A percentile compares a stretch with the other conserved stretches of the same genome.
phyloP scores from a whole-genome alignment of 2,329 filamentous ascomycete genomes.

The Shiraia sp. region DNA sequence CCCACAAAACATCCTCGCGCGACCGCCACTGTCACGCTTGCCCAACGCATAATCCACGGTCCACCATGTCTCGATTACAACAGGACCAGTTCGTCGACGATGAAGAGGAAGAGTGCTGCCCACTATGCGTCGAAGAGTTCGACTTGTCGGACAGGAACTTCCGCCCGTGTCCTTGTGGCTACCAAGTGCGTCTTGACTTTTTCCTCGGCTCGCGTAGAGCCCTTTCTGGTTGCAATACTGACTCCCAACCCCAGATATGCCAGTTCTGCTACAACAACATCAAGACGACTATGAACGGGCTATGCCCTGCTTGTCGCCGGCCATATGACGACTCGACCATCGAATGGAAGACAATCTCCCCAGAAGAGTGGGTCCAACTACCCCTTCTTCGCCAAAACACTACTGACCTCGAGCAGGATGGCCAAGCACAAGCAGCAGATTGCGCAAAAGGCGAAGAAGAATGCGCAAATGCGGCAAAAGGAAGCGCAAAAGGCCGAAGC shows the following conservation, averaged over 20 bases:
- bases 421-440: slow-evolving; percentile 77
- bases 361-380: slow-evolving; percentile 76
- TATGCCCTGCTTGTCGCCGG: slow-evolving; percentile 95
- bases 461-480: slow-evolving; percentile 85
- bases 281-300: slow-evolving; percentile 94
- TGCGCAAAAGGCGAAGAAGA: slow-evolving; percentile 85
- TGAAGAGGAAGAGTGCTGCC: slow-evolving; percentile 66
- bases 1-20: slow-evolving; percentile 14
- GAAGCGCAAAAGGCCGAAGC: slow-evolving; percentile 96
- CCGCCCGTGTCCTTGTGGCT: slow-evolving; percentile 93
- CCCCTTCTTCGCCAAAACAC: slow-evolving; percentile 12
- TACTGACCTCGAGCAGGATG: slow-evolving; percentile 56
- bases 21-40: slow-evolving; percentile 32
- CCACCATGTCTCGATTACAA: slow-evolving; percentile 53
- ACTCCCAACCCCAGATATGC: slow-evolving; percentile 68
- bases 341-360: slow-evolving; percentile 92
- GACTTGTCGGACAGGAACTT: slow-evolving; percentile 98
- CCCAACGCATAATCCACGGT: slow-evolving; percentile 9
- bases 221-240: slow-evolving; percentile 22
- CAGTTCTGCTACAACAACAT: slow-evolving; percentile 99
- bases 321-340: slow-evolving; percentile 97
- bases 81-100: slow-evolving; percentile 60
- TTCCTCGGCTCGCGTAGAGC: slow-evolving; percentile 15
- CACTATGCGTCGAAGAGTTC: slow-evolving; percentile 98
- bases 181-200: slow-evolving; percentile 71